Base-by-base conservation (phyloP, 2,329 filamentous ascomycete species). In the Paraphoma sp. region DNA sequence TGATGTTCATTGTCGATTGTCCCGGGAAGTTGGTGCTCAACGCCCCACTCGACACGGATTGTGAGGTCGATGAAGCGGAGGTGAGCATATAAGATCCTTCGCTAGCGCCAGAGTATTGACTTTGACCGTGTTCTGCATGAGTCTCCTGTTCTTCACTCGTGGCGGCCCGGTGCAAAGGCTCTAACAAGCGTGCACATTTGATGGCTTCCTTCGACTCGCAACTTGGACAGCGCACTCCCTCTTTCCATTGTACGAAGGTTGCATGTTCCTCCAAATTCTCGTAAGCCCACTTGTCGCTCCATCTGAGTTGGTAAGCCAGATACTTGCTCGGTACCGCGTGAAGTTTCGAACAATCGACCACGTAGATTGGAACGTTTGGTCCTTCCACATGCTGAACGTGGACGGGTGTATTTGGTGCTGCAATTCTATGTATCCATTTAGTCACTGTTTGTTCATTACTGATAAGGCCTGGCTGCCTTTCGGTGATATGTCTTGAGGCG, bases 281-380 rank as follows among this genome's bases (percentile, higher is more conserved):
- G 46, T 70, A 72, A 16, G 69, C 69, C 48, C 65, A 70, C 29
- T 63, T 74, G 46, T 75, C 73, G 44, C 54, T 61, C 50, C 54
- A 69, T 18, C 63, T 64, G 18, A 77, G 54, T 44, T 71, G 72
- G 48, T 76, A 68, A 44, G 71, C 73, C 14, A 77, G 55, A 11
- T 66, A 54, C 30, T 59, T 64, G 36, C 62, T 70, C 10, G 73
- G 71, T 14, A 76, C 57, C 5, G 64, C 69, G 54, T 76, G 74
- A 4, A 74, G 62, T 28, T 69, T 71, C 11, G 73, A 74, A 33
- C 73, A 77, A 47, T 76, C 65, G 14, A 77, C 73, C 10, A 72
- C 62, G 57, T 76, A 77, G 10, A 73, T 54, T 11, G 65, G 60
- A 28, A 64, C 10, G 14, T 47, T 48, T 2, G 56, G 43, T 9